Evolutionary conservation across 2,329 filamentous ascomycete species (phyloP), one percentile per base, ranked within the genome.

Genomic region (Hymenoscyphus scutula): DNA sequence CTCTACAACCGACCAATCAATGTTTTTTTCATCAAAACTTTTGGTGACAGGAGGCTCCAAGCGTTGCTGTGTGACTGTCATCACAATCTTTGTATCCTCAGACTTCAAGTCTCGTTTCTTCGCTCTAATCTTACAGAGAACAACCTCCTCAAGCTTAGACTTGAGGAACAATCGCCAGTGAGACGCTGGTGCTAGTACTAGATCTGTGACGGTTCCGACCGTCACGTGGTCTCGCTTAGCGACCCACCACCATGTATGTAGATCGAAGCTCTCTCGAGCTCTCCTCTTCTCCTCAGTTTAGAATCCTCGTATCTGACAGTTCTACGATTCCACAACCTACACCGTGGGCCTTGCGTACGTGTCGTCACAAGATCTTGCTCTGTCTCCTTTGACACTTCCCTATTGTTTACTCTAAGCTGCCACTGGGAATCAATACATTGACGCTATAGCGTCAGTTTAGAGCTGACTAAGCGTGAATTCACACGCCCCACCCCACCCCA

Each of bases 341-440:
- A n/a, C n/a, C n/a, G n/a, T n/a, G n/a, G n/a, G n/a, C n/a, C n/a
- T n/a, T n/a, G n/a, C n/a, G n/a, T n/a, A n/a, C n/a, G n/a, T n/a
- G n/a, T n/a, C n/a, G n/a, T n/a, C n/a, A 65, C 65, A n/a, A 67
- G 19, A 54, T 67, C 65, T 51, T 15, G 34, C 54, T 67, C 65
- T 41, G 63, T 67, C n/a, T 67, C 41, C 27, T 57, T 67, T 59
- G 60, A 62, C 53, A 56, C 29, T 27, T 38, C 41, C 58, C 60
- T 64, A 13, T 63, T 62, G 56, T 66, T 34, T 27, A 66, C 27
- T 32, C 32, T 64, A 53, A 66, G 17, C n/a, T 54, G 58, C 64
- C 60, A 66, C 23, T 66, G n/a, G n/a, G n/a, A n/a, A n/a, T n/a
- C n/a, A n/a, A n/a, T n/a, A n/a, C n/a, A n/a, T n/a, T n/a, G n/a